These are phyloP conservation scores for Aschersonia sp. DNA, from an alignment of 2,329 filamentous ascomycete species.

Conservation along the genomic window DNA sequence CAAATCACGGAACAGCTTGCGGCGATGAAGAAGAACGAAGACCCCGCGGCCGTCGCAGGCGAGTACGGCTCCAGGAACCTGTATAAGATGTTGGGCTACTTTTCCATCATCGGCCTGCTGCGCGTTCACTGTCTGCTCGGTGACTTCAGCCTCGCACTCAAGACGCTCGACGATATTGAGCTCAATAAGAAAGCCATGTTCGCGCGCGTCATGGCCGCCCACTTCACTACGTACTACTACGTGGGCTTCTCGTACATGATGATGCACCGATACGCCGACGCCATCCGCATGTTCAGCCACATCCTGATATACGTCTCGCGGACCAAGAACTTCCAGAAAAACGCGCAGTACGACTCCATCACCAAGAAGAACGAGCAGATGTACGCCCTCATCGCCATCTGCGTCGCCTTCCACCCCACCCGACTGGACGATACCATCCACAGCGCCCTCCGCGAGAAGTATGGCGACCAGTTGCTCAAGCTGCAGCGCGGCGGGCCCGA, in stretches of 20 bases:
- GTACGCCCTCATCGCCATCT: constrained; percentile 98
- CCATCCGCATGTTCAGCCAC: constrained; percentile 99
- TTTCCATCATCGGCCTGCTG: constrained; percentile 94
- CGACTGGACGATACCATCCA: constrained; percentile 98
- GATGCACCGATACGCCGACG: constrained; percentile 98
- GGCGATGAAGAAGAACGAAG: constrained; percentile 88
- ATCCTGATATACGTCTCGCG: constrained; percentile 97
- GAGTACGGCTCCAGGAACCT: constrained; percentile 90
- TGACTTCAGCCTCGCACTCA: constrained; percentile 94
- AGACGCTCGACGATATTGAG: constrained; percentile 98
- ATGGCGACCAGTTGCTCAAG: constrained; percentile 93
- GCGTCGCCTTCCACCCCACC: constrained; percentile 94
- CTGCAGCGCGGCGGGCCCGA: constrained; percentile 94
- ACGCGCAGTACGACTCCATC: constrained; percentile 93
- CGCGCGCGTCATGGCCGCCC: constrained; percentile 95
- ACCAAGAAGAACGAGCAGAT: constrained; percentile 99
- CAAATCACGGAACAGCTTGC: constrained; percentile 96
- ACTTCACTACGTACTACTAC: constrained; percentile 99
- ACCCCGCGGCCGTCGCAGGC: constrained; percentile 73
- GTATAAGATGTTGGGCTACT: constrained; percentile 98
- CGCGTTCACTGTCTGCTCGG: constrained; percentile 92
- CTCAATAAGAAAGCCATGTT: constrained; percentile 99
- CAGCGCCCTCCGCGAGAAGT: constrained; percentile 95
- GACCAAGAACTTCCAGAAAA: constrained; percentile 99
- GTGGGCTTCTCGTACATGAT: constrained; percentile 99